Evolutionary conservation across 257 asterid species (phyloP).

Genomic region (Fraxinus americana): DNA sequence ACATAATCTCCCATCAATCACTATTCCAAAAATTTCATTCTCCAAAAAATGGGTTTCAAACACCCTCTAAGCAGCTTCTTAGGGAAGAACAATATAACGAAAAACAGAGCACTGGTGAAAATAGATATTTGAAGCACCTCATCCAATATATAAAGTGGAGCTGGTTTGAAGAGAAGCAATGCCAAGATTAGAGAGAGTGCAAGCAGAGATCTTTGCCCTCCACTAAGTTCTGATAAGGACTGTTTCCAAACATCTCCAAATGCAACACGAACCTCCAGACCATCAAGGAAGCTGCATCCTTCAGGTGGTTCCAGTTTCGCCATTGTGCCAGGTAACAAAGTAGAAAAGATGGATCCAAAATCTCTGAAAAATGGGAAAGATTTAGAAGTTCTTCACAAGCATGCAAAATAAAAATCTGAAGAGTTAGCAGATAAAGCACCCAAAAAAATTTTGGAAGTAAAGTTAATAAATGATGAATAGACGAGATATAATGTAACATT

Average conservation of each 20-base stretch:
- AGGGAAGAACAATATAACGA: constrained; percentile 12
- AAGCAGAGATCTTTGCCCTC: constrained; percentile 95
- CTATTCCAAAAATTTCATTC: too few species aligned
- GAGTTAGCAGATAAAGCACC: constrained; percentile 13
- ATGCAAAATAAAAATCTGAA: background rate
- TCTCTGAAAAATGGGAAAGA: constrained; percentile 60
- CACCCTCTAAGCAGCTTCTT: background rate
- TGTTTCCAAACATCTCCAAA: constrained; percentile 98
- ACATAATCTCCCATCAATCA: too few species aligned
- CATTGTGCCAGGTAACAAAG: constrained; percentile 93
- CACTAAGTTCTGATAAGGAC: constrained; percentile 95
- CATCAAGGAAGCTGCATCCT: constrained; percentile 92
- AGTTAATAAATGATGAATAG: background rate
- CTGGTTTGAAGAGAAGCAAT: constrained; percentile 95
- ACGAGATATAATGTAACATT: constrained; percentile 12
- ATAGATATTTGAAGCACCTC: constrained; percentile 58
- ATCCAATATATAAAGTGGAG: constrained; percentile 93
- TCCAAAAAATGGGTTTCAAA: too few species aligned
- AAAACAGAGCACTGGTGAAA: background rate
- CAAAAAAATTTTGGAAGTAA: background rate
- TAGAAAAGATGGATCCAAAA: constrained; percentile 97
- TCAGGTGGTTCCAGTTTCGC: constrained; percentile 96
- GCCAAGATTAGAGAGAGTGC: constrained; percentile 97
- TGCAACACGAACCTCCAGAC: constrained; percentile 96
- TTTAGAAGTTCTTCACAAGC: constrained; percentile 3